Base-by-base conservation (phyloP, 257 asterid genomes). In the Nicotiana knightiana region DNA sequence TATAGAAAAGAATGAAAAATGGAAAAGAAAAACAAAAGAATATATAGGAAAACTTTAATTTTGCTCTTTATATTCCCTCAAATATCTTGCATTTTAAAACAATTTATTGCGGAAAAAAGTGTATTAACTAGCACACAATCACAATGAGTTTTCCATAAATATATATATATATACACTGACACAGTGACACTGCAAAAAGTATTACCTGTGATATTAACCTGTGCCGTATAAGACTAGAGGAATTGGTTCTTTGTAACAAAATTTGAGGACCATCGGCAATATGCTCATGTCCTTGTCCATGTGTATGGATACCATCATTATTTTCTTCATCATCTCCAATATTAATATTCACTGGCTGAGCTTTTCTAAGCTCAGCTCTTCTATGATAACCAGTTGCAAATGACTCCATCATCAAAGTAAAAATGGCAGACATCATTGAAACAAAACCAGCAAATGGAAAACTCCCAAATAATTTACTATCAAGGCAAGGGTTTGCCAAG, bases 201-300 rank as follows among this genome's bases (percentile, higher is more conserved):
- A 3, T 32, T 3, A 32, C 89, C 87, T 87, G 86, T 28, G 88
- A 87, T 71, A 85, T 76, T 3, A 87, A 76, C 12, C 88, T 82
- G 28, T 83, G 84, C 8, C 87, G 81, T 18, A 86, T 5, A 30
- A 77, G 86, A 76, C 32, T 67, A 2, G 89, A 80, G 24, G 86
- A 82, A 71, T 61, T 51, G 10, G 81, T 75, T 51, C 84, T 77
- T 61, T 81, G 73, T 28, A 81, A 18, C 58, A 81, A 37, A 51
- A 81, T 76, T n/a, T 78, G 81, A 58, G 59, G 30, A 26, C 73
- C 73, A 21, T 68, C 81, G 11, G 12, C 18, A 55, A 76, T 58
- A 54, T 9, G 46, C 16, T 32, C 81, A 57, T 58, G 75, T 15
- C 76, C 85, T 13, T 58, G 86, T 0, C 73, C 84, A 18, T 85